These are phyloP conservation scores for Sistotremastrum niveocremeum DNA, from an alignment of 768 basidiomycete genomes.

Conservation along the genomic window DNA sequence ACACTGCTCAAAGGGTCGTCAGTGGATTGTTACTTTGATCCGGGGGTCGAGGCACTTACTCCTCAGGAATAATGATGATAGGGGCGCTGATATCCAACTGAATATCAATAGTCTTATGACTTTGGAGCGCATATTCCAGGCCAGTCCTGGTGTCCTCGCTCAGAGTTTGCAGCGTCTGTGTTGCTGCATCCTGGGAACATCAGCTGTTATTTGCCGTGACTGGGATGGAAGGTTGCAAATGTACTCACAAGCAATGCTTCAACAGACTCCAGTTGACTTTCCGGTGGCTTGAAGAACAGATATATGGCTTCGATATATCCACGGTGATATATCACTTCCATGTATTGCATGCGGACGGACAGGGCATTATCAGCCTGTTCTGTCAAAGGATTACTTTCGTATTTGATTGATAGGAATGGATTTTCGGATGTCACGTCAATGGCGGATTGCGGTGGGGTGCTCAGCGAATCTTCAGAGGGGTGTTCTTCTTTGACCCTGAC, in stretches of 20 bases:
- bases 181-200: constrained; percentile 61
- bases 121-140: constrained; percentile 83
- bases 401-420: constrained; percentile 81
- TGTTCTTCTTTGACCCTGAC: constrained; percentile 59
- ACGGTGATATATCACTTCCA: constrained; percentile 93
- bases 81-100: constrained; percentile 95
- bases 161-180: constrained; percentile 84
- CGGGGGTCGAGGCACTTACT: constrained; percentile 32
- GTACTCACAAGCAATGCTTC: constrained; percentile 71
- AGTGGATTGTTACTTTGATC: neutral
- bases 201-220: constrained; percentile 4
- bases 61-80: constrained; percentile 92
- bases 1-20: constrained; percentile 34
- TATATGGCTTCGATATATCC: constrained; percentile 89
- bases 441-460: constrained; percentile 10
- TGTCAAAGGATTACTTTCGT: constrained; percentile 87
- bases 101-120: constrained; percentile 93
- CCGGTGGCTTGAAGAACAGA: constrained; percentile 86
- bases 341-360: constrained; percentile 80
- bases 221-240: neutral
- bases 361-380: constrained; percentile 84
- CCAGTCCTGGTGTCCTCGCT: constrained; percentile 90
- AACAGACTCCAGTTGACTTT: constrained; percentile 89
- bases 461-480: neutral
- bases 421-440: constrained; percentile 20